phyloP scores from a whole-genome alignment of 352 stramenopile species.

The Globisporangium alternatum region DNA sequence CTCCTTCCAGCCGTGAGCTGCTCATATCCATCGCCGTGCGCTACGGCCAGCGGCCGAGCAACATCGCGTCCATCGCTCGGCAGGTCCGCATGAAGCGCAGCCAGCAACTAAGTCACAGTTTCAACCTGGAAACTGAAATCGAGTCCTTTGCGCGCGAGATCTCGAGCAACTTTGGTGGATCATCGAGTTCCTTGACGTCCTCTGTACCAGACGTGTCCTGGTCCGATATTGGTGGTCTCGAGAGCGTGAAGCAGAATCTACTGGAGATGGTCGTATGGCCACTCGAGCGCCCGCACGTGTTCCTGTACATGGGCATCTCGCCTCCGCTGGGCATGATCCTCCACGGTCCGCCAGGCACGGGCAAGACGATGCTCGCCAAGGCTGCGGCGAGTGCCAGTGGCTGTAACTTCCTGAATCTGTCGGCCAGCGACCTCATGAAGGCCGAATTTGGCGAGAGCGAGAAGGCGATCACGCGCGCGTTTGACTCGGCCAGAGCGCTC shows the following conservation, averaged over 20 bases:
- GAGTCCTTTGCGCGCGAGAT: conserved; percentile 44
- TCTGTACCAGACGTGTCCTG: conserved; percentile 65
- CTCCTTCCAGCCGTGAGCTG: conserved; percentile 7
- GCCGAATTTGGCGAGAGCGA: conserved; percentile 84
- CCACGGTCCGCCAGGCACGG: conserved; percentile 75
- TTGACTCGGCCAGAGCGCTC: conserved; percentile 64
- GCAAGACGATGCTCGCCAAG: conserved; percentile 88
- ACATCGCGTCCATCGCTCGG: conserved; percentile 55
- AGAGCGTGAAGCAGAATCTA: conserved; percentile 69
- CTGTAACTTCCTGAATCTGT: conserved; percentile 84
- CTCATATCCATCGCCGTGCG: conserved; percentile 61
- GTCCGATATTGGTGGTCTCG: conserved; percentile 72
- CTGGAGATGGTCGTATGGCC: conserved; percentile 88
- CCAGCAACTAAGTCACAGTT: not conserved
- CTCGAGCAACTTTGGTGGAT: conserved; percentile 22
- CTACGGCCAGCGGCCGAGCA: conserved; percentile 76
- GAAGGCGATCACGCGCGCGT: conserved; percentile 69
- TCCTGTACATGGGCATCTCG: conserved; percentile 76
- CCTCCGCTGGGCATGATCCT: conserved; percentile 76
- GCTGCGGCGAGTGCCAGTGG: conserved; percentile 66
- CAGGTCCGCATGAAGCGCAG: conserved; percentile 23
- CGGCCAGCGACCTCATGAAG: conserved; percentile 77
- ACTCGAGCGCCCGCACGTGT: conserved; percentile 75
- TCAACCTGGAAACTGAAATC: conserved; percentile 40
- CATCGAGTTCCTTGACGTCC: conserved; percentile 31